A percentile compares a stretch with the other conserved stretches of the same genome.
Evolutionary conservation across 805 yeast genomes (phyloP).

Genomic region (Clavispora phyllophila): DNA sequence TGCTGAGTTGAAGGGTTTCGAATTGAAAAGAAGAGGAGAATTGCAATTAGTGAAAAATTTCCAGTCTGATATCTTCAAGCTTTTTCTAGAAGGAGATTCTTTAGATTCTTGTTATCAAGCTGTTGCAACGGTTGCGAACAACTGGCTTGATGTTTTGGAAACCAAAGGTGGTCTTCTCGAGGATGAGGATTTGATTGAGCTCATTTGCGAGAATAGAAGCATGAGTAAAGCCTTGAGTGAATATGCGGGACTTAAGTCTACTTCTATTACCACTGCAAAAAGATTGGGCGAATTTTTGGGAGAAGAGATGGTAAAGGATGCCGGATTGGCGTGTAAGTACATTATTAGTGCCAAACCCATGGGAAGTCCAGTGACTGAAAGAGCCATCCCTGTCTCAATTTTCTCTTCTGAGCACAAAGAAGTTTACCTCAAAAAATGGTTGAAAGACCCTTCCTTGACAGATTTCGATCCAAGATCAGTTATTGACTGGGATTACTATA

Average conservation of each 20-base stretch:
- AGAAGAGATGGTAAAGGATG: slow-evolving; percentile 92
- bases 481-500: slow-evolving; percentile 90
- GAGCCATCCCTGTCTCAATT: slow-evolving; percentile 95
- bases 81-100: slow-evolving; percentile 80
- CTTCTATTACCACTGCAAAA: slow-evolving; percentile 92
- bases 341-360: slow-evolving; percentile 80
- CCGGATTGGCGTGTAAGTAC: slow-evolving; percentile 92
- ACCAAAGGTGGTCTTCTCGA: slow-evolving; percentile 81
- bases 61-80: slow-evolving; percentile 89
- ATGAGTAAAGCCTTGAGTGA: slow-evolving; percentile 91
- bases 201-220: slow-evolving; percentile 92
- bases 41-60: slow-evolving; percentile 87
- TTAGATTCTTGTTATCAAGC: slow-evolving; percentile 78
- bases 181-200: slow-evolving; percentile 88
- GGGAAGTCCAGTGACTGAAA: slow-evolving; percentile 87
- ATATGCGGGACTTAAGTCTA: slow-evolving; percentile 85
- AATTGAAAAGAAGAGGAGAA: slow-evolving; percentile 94
- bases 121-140: slow-evolving; percentile 88
- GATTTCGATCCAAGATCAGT: slow-evolving; percentile 84
- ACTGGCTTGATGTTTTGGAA: slow-evolving; percentile 93
- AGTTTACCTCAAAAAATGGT: slow-evolving; percentile 79
- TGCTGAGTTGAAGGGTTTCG: slow-evolving; percentile 96
- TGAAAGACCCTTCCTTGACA: slow-evolving; percentile 68
- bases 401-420: slow-evolving; percentile 86
- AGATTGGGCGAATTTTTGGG: slow-evolving; percentile 94